Conservation (phyloP, 1,284 basidiomycete genomes). For the Pterulicium gracile region DNA sequence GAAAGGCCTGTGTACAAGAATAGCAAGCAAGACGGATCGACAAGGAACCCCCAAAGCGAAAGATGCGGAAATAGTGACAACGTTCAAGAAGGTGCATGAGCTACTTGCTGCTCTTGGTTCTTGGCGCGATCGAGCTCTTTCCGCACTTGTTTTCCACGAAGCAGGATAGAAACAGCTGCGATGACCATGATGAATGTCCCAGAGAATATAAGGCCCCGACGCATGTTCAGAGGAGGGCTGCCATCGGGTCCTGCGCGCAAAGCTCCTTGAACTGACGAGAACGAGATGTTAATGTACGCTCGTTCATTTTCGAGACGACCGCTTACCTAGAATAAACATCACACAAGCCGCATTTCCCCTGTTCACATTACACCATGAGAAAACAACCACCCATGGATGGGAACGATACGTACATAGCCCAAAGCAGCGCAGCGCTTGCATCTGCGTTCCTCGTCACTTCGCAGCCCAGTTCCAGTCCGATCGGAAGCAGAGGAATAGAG, state of each 20-base stretch:
- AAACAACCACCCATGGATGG: slow-evolving; percentile 3
- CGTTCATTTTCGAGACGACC: not conserved
- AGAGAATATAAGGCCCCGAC: slow-evolving; percentile 49
- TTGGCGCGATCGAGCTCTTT: slow-evolving; percentile 47
- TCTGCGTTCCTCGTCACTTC: slow-evolving; percentile 72
- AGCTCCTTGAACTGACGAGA: slow-evolving; percentile 46
- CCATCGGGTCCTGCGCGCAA: slow-evolving; percentile 48
- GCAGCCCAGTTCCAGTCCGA: slow-evolving; percentile 63
- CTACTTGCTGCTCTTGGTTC: slow-evolving; percentile 11
- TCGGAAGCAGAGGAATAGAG: slow-evolving; percentile 59
- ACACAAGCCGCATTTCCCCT: slow-evolving; percentile 58
- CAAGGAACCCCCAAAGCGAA: too few relatives aligned
- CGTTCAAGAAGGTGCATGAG: too few relatives aligned
- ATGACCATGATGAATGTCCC: slow-evolving; percentile 33
- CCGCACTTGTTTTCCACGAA: slow-evolving; percentile 48
- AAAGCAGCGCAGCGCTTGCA: slow-evolving; percentile 61
- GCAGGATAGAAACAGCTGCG: slow-evolving; percentile 29
- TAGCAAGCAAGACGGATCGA: too few relatives aligned
- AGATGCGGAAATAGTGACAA: too few relatives aligned
- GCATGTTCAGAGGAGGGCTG: slow-evolving; percentile 62
- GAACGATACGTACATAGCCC: slow-evolving; percentile 47
- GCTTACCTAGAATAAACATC: slow-evolving; percentile 55
- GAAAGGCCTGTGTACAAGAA: not conserved
- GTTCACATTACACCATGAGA: too few relatives aligned
- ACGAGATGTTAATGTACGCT: not conserved